Evolutionary conservation across 768 basidiomycete species (phyloP), one percentile per base, ranked within the genome.

Genomic region (Gloeopeniophorella convolvens): DNA sequence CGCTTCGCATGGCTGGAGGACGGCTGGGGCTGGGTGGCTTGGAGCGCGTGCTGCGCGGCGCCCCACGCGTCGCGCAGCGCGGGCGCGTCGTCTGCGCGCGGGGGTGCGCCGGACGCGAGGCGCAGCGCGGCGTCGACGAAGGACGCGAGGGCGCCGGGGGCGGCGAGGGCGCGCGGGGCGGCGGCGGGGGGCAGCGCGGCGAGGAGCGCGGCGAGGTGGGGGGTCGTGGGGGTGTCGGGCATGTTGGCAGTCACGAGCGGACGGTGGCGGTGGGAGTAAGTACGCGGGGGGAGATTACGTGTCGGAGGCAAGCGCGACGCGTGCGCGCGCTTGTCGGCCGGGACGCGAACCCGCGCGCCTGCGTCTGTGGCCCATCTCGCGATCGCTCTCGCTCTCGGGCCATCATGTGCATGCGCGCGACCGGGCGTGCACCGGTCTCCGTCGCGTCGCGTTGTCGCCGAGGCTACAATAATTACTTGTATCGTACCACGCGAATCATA

Each of bases 121-220:
- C 54, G 54, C 7, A 55, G 43, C 4, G 50, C 41, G 16, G 45
- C 21, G 20, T 55, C 54, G 40, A 55, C 24, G 30, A 55, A 45
- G 13, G 15, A 31, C 8, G 12, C 6, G 11, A 23, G 39, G 11
- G 26, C 23, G 21, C 28, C 8, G 12, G 13, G 31, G 2, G 48
- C 34, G 6, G 32, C 13, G 44, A 21, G 20, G 23, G 40, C 43
- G 18, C 35, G 16, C n/a, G 35, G 24, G 27, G 23, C n/a, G 4
- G 33, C 20, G 2, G 34, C 44, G 34, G 53, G 20, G 16, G 54
- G 54, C 37, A 55, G n/a, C 6, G 30, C 28, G 20, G 32, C 18
- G 41, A 55, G 40, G 18, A 55, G 40, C 3, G 54, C 45, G 24
- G 45, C 39, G 35, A 55, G 50, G 28, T 55, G 52, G 5, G 32